These are phyloP conservation scores for Raphanus raphanistrum DNA, from an alignment of 345 rosid species.

Conservation along the genomic window DNA sequence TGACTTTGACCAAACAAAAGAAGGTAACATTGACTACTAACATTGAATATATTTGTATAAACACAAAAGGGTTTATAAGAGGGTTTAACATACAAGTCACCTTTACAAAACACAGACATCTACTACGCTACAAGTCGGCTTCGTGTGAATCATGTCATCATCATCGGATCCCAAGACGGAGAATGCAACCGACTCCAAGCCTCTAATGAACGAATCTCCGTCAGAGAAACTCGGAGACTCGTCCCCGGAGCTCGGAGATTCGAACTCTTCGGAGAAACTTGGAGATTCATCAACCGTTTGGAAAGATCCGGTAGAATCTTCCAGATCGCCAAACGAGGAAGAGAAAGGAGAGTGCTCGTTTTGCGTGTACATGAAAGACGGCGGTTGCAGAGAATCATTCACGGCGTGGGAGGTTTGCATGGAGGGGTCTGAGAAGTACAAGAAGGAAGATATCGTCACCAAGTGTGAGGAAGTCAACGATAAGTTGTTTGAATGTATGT, in stretches of 20 bases:
- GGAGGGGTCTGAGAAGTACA: constrained; percentile 59
- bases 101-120: too few species aligned
- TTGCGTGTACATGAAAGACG: constrained; percentile 87
- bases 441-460: constrained; percentile 56
- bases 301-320: constrained; percentile 12
- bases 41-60: too few species aligned
- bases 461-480: background rate
- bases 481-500: background rate
- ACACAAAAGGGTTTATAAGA: too few species aligned
- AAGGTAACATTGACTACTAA: too few species aligned
- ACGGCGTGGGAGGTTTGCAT: constrained; percentile 78
- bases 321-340: constrained; percentile 1
- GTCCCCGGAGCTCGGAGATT: background rate
- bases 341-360: constrained; percentile 80
- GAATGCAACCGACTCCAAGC: background rate
- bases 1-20: too few species aligned
- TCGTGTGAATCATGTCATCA: too few species aligned
- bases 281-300: background rate
- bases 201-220: background rate
- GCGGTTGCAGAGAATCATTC: constrained; percentile 79
- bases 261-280: background rate
- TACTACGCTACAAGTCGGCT: too few species aligned
- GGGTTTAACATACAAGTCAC: too few species aligned
- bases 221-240: background rate
- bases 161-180: background rate